A percentile compares a stretch with the other conserved stretches of the same genome.
Evolutionary conservation across 441 rosid species (phyloP).

Genomic region (Iberis amara): DNA sequence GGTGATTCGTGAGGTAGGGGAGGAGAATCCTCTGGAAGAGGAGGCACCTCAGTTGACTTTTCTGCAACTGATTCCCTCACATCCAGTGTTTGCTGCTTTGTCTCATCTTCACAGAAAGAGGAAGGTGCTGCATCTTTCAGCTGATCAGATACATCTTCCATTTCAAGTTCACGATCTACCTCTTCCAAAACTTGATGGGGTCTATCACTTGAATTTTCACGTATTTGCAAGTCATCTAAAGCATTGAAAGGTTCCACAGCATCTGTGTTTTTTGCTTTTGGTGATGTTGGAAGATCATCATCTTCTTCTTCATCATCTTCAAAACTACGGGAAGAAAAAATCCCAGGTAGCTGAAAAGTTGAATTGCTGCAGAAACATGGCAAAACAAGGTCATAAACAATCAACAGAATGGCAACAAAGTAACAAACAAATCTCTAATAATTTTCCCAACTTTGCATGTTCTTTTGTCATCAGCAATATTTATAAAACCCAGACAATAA

Average conservation of each 20-base stretch:
- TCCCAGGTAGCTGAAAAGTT: constrained; percentile 85
- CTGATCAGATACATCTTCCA: constrained; percentile 79
- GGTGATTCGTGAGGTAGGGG: constrained; percentile 85
- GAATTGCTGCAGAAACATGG: constrained; percentile 62
- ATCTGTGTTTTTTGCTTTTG: constrained; percentile 36
- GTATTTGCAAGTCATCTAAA: constrained; percentile 44
- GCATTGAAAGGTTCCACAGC: constrained; percentile 35
- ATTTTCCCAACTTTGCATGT: not conserved
- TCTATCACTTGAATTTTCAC: constrained; percentile 54
- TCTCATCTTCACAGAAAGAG: constrained; percentile 38
- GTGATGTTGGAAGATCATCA: constrained; percentile 44
- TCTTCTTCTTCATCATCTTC: constrained; percentile 67
- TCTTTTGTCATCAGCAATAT: constrained; percentile 18
- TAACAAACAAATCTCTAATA: not conserved
- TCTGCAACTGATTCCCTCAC: constrained; percentile 35
- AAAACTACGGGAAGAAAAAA: constrained; percentile 59
- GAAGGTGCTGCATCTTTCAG: constrained; percentile 45
- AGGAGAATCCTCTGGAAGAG: constrained; percentile 64
- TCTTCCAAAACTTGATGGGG: constrained; percentile 71
- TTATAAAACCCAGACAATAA: not conserved
- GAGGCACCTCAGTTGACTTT: constrained; percentile 36
- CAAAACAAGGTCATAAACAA: constrained; percentile 20
- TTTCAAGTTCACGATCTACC: constrained; percentile 90
- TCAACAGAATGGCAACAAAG: constrained; percentile 16
- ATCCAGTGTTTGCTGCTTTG: constrained; percentile 35